These are phyloP conservation scores for Termitomyces bulborhizus DNA, from an alignment of 768 basidiomycete genomes.

Conservation along the genomic window DNA sequence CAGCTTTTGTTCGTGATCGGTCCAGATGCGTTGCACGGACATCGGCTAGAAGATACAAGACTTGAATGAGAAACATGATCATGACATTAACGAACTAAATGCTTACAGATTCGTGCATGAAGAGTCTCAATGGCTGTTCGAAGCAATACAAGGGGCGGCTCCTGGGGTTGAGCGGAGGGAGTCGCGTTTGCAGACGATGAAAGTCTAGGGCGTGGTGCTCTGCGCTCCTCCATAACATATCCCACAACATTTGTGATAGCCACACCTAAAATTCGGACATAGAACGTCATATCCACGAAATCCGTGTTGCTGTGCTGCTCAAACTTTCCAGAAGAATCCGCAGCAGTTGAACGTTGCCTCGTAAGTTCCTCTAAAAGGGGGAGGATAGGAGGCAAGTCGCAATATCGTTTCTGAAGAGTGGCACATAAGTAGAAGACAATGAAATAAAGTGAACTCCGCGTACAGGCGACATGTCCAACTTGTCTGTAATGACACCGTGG, in stretches of 20 bases:
- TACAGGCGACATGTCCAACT: conserved; percentile 18
- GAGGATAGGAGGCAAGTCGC: conserved; percentile 43
- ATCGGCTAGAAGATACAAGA: conserved; percentile 44
- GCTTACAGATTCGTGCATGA: conserved; percentile 59
- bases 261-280: conserved; percentile 50
- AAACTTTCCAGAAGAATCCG: conserved; percentile 35
- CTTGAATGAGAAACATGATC: neutral
- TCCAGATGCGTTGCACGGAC: conserved; percentile 72
- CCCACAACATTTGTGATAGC: conserved; percentile 53
- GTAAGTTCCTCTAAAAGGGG: conserved; percentile 46
- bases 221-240: conserved; percentile 47
- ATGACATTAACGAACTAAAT: neutral
- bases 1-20: conserved; percentile 67
- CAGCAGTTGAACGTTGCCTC: conserved; percentile 20
- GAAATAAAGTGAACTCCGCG: conserved; percentile 4
- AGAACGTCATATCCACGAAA: conserved; percentile 53
- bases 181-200: conserved; percentile 12
- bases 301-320: conserved; percentile 50
- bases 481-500: conserved; percentile 36
- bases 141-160: conserved; percentile 45
- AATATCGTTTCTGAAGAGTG: conserved; percentile 30
- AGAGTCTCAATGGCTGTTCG: conserved; percentile 41
- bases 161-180: conserved; percentile 21
- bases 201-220: conserved; percentile 8
- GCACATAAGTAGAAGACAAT: conserved; percentile 5